A percentile compares a stretch with the other conserved stretches of the same genome.
These are phyloP conservation scores for Sambucus nigra DNA, from an alignment of 129 eudicot species.

Conservation along the genomic window DNA sequence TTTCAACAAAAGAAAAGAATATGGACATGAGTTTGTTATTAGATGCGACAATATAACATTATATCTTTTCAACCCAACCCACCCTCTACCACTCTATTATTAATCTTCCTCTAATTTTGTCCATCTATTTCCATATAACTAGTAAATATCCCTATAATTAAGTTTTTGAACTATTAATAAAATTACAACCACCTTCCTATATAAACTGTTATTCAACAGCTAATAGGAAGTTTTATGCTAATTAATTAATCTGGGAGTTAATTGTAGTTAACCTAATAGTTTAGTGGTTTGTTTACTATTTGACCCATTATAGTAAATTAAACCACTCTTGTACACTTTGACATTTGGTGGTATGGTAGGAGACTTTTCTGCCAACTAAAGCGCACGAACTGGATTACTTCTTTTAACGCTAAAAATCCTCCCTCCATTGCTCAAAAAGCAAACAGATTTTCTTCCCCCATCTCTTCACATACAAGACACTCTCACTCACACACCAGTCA, in stretches of 20 bases:
- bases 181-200: too few relatives aligned
- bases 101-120: too few relatives aligned
- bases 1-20: conserved; percentile 28
- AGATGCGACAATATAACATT: too few relatives aligned
- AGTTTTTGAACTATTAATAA: too few relatives aligned
- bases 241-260: too few relatives aligned
- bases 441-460: conserved; percentile 18
- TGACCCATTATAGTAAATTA: conserved; percentile 10
- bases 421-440: conserved; percentile 26
- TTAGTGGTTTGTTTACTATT: conserved; percentile 16
- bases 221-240: too few relatives aligned
- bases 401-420: conserved; percentile 41
- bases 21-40: too few relatives aligned
- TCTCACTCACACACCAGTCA: conserved; percentile 26
- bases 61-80: conserved; percentile 13
- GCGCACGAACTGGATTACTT: conserved; percentile 16
- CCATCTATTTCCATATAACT: too few relatives aligned
- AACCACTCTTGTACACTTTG: conserved; percentile 22
- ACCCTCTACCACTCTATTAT: conserved; percentile 12
- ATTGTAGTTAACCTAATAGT: too few relatives aligned
- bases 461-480: too few relatives aligned
- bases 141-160: too few relatives aligned
- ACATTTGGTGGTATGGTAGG: conserved; percentile 19
- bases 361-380: conserved; percentile 27
- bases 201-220: too few relatives aligned